Evolutionary conservation across 179 eudicot species (phyloP).

Genomic region (Silene noctiflora): DNA sequence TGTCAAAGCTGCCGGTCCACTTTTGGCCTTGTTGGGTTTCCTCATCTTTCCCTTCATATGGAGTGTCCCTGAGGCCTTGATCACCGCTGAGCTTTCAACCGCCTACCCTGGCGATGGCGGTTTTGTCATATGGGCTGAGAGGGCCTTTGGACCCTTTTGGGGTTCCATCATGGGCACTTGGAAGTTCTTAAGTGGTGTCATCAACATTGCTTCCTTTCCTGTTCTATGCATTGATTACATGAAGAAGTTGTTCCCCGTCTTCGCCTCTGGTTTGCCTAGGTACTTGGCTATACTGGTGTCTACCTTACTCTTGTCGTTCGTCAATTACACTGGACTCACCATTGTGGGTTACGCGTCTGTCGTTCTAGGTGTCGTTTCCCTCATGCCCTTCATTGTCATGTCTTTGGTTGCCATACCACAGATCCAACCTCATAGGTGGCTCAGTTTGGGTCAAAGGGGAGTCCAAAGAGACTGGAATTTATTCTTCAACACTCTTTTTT

Average conservation of each 20-base stretch:
- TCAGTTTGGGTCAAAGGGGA: slow-evolving; percentile 46
- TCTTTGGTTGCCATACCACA: slow-evolving; percentile 57
- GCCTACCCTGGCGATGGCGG: slow-evolving; percentile 50
- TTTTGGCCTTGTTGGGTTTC: slow-evolving; percentile 35
- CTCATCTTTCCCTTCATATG: slow-evolving; percentile 42
- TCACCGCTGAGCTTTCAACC: slow-evolving; percentile 48
- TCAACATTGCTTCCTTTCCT: slow-evolving; percentile 44
- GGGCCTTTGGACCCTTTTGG: slow-evolving; percentile 43
- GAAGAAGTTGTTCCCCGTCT: slow-evolving; percentile 34
- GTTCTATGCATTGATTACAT: slow-evolving; percentile 40
- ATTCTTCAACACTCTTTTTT: slow-evolving; percentile 59
- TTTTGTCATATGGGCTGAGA: slow-evolving; percentile 46
- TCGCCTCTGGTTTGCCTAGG: slow-evolving; percentile 35
- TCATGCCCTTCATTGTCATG: slow-evolving; percentile 50
- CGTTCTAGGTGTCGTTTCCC: slow-evolving; percentile 45
- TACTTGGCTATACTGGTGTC: slow-evolving; percentile 36
- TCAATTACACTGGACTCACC: slow-evolving; percentile 59
- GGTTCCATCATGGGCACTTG: slow-evolving; percentile 50
- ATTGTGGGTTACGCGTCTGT: slow-evolving; percentile 67
- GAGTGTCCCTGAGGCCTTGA: slow-evolving; percentile 46
- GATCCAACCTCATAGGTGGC: slow-evolving; percentile 50
- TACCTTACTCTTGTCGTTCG: slow-evolving; percentile 38
- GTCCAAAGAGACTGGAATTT: slow-evolving; percentile 57
- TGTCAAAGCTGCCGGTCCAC: slow-evolving; percentile 41
- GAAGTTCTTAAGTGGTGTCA: slow-evolving; percentile 47